Base-by-base conservation (phyloP, 495 filamentous ascomycete genomes). In the Aspergillus homomorphus region DNA sequence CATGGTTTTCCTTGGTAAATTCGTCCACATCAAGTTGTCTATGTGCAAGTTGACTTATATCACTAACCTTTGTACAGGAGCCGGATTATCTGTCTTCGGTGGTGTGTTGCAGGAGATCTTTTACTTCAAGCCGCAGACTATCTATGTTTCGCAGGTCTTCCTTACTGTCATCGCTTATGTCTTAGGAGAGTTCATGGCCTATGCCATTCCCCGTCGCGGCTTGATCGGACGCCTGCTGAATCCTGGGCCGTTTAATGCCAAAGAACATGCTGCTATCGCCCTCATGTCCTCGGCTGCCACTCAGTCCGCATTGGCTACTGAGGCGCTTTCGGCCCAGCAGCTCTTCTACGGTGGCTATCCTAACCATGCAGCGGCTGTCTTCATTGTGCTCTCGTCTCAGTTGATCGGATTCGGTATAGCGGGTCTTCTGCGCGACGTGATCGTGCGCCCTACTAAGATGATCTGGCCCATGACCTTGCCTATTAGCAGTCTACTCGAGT, bases 401-500 rank as follows among this genome's bases (percentile, higher is more conserved):
- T 23, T 51, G 9, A 51, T 51, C 24, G 48, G 48, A 24, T 51
- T 51, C 48, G 48, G 48, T 7, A 51, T 51, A 18, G 48, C 48
- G 21, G 48, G 48, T 9, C 48, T 51, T 15, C 20, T 51, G 48
- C 48, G 48, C 48, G 48, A 51, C 15, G 48, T 51, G 23, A 24
- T 51, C 12, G 48, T 51, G 22, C 48, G 48, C 15, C 48, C 48
- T 15, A 51, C 48, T 18, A 51, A 51, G 48, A 51, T 51, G 48
- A 51, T 51, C 48, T 51, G 48, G 48, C 48, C 48, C 48, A 51
- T 51, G 48, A 51, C 48, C 19, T 18, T 51, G 15, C 48, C 48
- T 23, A 51, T 51, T 23, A 30, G 3, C 20, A 51, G 24, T 51
- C 48, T 51, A 14, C 48, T 51, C 7, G 48, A 51, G 48, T 51